phyloP scores from a whole-genome alignment of 2,329 filamentous ascomycete genomes.

The Ophiostoma novo-ulmi region DNA sequence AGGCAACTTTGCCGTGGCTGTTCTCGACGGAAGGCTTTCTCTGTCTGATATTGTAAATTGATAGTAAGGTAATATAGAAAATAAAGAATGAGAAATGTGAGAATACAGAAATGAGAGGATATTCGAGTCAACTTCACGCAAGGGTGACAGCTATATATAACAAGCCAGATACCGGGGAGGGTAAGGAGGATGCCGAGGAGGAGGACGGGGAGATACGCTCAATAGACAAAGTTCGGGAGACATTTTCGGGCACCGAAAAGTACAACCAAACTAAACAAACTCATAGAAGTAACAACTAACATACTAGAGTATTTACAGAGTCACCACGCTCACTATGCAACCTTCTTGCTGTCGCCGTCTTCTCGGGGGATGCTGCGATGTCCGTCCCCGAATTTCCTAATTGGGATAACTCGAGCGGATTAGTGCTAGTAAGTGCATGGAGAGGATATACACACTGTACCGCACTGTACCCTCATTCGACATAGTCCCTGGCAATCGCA shows the following conservation, averaged over 20 bases:
- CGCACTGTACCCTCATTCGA: neutral
- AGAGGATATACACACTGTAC: neutral
- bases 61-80: neutral
- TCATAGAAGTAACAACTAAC: neutral
- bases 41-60: neutral
- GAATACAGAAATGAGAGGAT: too few relatives aligned
- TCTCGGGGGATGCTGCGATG: neutral
- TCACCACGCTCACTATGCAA: neutral
- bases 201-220: neutral
- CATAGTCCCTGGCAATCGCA: neutral
- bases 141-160: neutral
- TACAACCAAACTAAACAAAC: neutral
- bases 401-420: neutral
- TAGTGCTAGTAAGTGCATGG: neutral
- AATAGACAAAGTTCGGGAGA: neutral
- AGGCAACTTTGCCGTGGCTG: neutral
- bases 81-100: neutral
- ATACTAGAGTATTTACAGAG: neutral
- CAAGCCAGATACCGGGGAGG: neutral
- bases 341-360: slow-evolving; percentile 29
- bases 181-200: neutral
- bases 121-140: neutral
- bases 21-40: neutral
- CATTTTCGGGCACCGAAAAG: neutral
- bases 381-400: slow-evolving; percentile 10